These are phyloP conservation scores for Mortierella sp. DNA, from an alignment of 371 early-diverging fungal species.

Conservation along the genomic window DNA sequence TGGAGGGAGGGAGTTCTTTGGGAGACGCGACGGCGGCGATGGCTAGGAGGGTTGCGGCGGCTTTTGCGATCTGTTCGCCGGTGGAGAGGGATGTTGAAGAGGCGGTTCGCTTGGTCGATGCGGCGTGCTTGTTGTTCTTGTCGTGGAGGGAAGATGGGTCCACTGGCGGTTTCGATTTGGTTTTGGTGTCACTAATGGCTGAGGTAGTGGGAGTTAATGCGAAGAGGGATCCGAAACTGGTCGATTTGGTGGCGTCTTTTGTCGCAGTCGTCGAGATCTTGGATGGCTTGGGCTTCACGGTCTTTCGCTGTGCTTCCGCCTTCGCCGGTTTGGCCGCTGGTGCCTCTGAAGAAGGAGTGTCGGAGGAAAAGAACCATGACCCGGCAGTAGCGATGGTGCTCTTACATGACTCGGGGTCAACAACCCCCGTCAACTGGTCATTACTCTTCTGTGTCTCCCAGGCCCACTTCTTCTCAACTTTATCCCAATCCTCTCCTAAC, in stretches of 20 bases:
- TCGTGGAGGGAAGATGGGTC: background rate
- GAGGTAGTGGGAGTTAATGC: background rate
- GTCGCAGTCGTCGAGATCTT: background rate
- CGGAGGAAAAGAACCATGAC: slow-evolving; percentile 21
- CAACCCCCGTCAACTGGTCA: slow-evolving; percentile 40
- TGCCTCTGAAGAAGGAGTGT: background rate
- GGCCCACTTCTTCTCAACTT: slow-evolving; percentile 23
- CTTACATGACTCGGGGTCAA: slow-evolving; percentile 25
- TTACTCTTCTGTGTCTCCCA: slow-evolving; percentile 42
- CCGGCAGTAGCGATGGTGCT: slow-evolving; percentile 6
- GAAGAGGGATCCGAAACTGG: slow-evolving; percentile 20
- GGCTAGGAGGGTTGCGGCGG: slow-evolving; percentile 44
- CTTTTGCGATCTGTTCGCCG: slow-evolving; percentile 46
- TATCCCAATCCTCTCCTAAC: slow-evolving; percentile 43
- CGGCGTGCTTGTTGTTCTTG: background rate
- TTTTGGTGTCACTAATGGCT: background rate
- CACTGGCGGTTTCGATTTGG: slow-evolving; percentile 11
- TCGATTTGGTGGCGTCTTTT: background rate
- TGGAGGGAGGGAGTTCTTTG: slow-evolving; percentile 9
- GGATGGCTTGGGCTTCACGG: background rate
- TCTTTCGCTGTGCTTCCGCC: background rate
- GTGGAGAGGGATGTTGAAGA: slow-evolving; percentile 17
- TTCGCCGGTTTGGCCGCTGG: background rate
- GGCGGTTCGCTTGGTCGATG: background rate
- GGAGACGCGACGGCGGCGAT: slow-evolving; percentile 25